phyloP scores from a whole-genome alignment of 306 rosid genomes.

The Trichosanthes cucumerina region DNA sequence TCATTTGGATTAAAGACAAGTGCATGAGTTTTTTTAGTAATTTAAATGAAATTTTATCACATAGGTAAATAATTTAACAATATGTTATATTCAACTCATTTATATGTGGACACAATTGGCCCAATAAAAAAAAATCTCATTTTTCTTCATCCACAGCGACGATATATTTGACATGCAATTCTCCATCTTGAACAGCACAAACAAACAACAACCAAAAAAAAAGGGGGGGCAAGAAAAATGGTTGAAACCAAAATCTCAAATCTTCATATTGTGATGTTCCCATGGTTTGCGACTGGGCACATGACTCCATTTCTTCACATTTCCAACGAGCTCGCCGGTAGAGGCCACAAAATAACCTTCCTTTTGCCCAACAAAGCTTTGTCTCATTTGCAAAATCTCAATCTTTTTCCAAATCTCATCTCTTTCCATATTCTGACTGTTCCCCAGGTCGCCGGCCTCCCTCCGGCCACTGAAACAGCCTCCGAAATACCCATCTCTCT shows the following conservation, averaged over 20 bases:
- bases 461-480: slow-evolving; percentile 28
- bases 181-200: background rate
- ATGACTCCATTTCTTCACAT: slow-evolving; percentile 44
- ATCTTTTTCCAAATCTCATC: slow-evolving; percentile 27
- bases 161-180: background rate
- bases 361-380: slow-evolving; percentile 29
- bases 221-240: background rate
- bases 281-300: slow-evolving; percentile 58
- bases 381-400: slow-evolving; percentile 15
- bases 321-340: slow-evolving; percentile 37
- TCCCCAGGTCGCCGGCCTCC: slow-evolving; percentile 34
- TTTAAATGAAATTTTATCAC: too few relatives aligned
- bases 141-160: background rate
- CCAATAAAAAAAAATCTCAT: too few relatives aligned
- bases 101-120: too few relatives aligned
- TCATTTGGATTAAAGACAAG: too few relatives aligned
- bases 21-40: too few relatives aligned
- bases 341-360: slow-evolving; percentile 25
- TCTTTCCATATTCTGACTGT: slow-evolving; percentile 18
- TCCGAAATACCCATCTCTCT: slow-evolving; percentile 24
- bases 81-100: too few relatives aligned
- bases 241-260: background rate
- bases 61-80: too few relatives aligned
- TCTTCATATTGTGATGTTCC: slow-evolving; percentile 31
- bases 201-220: too few relatives aligned